Base-by-base conservation (phyloP, 371 early-diverging fungal genomes). In the Actinomucor elegans region DNA sequence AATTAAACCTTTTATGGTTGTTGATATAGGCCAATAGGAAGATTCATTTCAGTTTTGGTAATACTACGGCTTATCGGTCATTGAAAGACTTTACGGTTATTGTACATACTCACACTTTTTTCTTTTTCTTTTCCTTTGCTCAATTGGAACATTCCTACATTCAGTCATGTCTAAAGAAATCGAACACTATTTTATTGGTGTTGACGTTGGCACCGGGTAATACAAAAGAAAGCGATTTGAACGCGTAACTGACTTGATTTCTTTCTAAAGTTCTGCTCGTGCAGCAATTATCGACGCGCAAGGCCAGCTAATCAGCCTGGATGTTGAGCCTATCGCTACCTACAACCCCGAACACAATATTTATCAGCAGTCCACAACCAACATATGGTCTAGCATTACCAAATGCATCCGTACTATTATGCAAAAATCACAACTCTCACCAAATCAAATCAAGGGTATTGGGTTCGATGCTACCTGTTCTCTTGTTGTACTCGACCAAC, bases 381-480 rank as follows among this genome's bases (percentile, higher is more conserved):
- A 90, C 47, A 88, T 90, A 15, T 90, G 91, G 91, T 41, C 64
- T 5, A 70, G 78, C 10, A 77, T 84, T 24, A 75, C 73, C 28
- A 59, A 48, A 8, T 71, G 82, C 4, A 78, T 83, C 1, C 63
- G 61, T 14, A 62, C 58, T 0, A 81, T 79, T 3, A 36, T 84
- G 24, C 37, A 58, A 2, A 17, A 57, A 31, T 55, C 86, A 0
- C 51, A 57, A 0, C 52, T 87, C 6, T 23, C 31, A 1, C 55
- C 70, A 9, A 40, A 61, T 0, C 65, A 63, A 6, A 75, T 83
- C 48, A 74, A 71, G 31, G 88, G 90, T 8, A 71, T 89, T 15
- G 91, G 91, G 0, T 88, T 91, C 50, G 91, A 91, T 55, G 91
- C 86, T 2, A 91, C 91, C 0, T 91, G 91, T 58, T 85, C 85